These are phyloP conservation scores for Mycena pura DNA, from an alignment of 768 basidiomycete genomes.

Conservation along the genomic window DNA sequence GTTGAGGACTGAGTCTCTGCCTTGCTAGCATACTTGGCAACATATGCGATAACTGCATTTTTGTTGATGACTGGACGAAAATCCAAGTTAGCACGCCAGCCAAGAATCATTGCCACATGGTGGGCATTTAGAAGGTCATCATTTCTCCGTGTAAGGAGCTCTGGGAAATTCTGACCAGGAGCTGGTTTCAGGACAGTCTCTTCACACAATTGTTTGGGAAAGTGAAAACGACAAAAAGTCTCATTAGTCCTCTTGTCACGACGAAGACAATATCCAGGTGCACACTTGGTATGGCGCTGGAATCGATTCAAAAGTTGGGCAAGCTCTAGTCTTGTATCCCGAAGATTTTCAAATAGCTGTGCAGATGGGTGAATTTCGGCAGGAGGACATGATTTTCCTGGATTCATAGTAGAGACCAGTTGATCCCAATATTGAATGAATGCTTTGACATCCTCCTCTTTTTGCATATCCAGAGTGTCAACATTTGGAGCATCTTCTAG, in stretches of 20 bases:
- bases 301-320: constrained; percentile 30
- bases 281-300: constrained; percentile 32
- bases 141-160: constrained; percentile 19
- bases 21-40: too few relatives aligned
- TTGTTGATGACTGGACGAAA: constrained; percentile 27
- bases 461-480: too few relatives aligned
- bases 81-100: constrained; percentile 33
- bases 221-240: constrained; percentile 27
- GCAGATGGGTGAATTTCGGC: constrained; percentile 25
- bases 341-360: constrained; percentile 10
- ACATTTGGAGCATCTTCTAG: too few relatives aligned
- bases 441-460: too few relatives aligned
- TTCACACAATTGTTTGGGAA: constrained; percentile 20
- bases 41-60: constrained; percentile 24
- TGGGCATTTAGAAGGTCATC: constrained; percentile 30
- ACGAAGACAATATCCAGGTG: constrained; percentile 30
- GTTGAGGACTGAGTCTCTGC: background rate
- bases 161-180: background rate
- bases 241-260: constrained; percentile 26
- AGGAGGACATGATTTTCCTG: too few relatives aligned
- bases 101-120: constrained; percentile 25
- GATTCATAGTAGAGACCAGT: too few relatives aligned
- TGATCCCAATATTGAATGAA: too few relatives aligned
- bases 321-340: constrained; percentile 31
- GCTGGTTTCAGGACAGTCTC: background rate